Evolutionary conservation across 1,284 basidiomycete genomes (phyloP), one percentile per base, ranked within the genome.

Genomic region (Wallemia mellicola): DNA sequence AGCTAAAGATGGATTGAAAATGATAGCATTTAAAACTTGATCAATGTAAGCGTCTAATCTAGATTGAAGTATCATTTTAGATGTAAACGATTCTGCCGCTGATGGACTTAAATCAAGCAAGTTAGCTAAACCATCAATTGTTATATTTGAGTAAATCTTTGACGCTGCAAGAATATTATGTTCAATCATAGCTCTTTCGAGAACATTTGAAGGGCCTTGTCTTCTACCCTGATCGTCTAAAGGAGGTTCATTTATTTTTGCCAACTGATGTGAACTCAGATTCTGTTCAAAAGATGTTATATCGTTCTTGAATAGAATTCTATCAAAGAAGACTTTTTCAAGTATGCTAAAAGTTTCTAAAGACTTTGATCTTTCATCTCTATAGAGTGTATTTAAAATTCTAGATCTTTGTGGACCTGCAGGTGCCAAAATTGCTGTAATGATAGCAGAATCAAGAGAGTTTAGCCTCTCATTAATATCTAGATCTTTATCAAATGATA

Each of bases 161-260:
- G 87, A 92, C 66, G 87, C 88, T 11, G 91, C 87, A 61, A 94
- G 78, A 19, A 98, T 75, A 68, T 98, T 99, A 72, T 99, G 94
- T 68, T 98, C 92, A 79, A 96, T 86, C 57, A 99, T 86, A 1
- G 94, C 94, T 58, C 89, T 79, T 69, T 96, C 92, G 28, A 98
- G 77, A n/a, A 98, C 89, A 9, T 88, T 96, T 3, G 85, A 82
- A 1, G 92, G 89, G 59, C 73, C 75, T 64, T 64, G 69, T 59
- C 30, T 59, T 60, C 57, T 38, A 25, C 30, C 54, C 14, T 61
- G 54, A 59, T 28, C 81, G 14, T 86, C 75, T 62, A 77, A 75
- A 66, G 81, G 78, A 7, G 83, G 83, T 57, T 84, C 79, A 27
- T 82, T 78, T 57, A 98, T 82, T 67, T 79, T 81, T 15, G 92